These are phyloP conservation scores for Salvia rosmarinus DNA, from an alignment of 257 asterid genomes.

Conservation along the genomic window DNA sequence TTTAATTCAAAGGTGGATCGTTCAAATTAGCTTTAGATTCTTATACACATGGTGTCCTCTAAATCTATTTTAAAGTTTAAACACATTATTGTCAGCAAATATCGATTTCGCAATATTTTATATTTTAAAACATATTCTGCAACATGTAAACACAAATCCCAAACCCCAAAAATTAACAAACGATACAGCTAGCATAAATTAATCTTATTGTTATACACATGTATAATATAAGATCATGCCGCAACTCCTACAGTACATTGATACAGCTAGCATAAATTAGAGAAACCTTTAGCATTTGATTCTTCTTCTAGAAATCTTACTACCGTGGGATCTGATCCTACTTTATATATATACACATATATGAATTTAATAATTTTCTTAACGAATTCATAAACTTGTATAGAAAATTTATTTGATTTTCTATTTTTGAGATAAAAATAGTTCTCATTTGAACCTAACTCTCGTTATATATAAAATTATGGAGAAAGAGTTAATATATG, in stretches of 20 bases:
- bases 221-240: background rate
- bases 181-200: background rate
- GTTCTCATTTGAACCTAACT: too few relatives aligned
- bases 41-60: background rate
- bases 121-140: background rate
- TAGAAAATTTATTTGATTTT: too few relatives aligned
- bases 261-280: constrained; percentile 1
- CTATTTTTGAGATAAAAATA: too few relatives aligned
- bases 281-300: constrained; percentile 38
- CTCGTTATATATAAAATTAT: too few relatives aligned
- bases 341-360: background rate
- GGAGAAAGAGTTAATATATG: background rate
- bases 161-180: background rate
- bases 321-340: constrained; percentile 42
- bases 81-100: background rate
- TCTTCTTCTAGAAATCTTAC: constrained; percentile 33
- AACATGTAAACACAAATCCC: background rate
- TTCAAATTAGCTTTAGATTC: background rate
- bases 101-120: background rate
- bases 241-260: constrained; percentile 11
- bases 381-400: too few relatives aligned
- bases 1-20: background rate
- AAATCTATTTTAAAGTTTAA: background rate
- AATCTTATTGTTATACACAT: too few relatives aligned
- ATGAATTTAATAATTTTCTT: too few relatives aligned